Base-by-base conservation (phyloP, 2,329 filamentous ascomycete species). In the Hypoxylon sp. region DNA sequence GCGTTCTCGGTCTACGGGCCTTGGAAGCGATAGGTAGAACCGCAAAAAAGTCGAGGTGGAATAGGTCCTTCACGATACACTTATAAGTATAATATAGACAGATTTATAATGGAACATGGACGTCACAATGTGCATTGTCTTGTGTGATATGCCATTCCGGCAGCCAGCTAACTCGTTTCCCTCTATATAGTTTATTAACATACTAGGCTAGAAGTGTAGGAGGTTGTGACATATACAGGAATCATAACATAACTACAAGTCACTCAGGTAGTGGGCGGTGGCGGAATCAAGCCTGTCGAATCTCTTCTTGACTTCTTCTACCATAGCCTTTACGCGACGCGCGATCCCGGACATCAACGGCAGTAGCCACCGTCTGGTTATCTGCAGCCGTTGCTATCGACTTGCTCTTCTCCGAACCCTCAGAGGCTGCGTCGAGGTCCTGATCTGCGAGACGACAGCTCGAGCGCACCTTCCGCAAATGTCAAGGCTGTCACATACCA, bases 1-100 rank as follows among this genome's bases (percentile, higher is more conserved):
- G 78, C 8, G 79, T 83, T 11, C 55, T 76, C 1, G 59, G 65
- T n/a, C 53, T 71, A 11, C 56, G 63, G 52, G 46, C 43, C 30
- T 45, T 69, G 5, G 58, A 68, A 23, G 64, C 54, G 9, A 56
- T 69, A 19, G 61, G 65, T 23, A 53, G 61, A 23, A 29, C 21
- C 11, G n/a, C 12, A 3, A 47, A 34, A 2, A 67, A 61, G 34
- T 50, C 51, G 21, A 43, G 41, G 48, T 61, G 39, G 51, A 61
- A 21, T 43, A 54, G 50, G 12, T 41, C 39, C 3, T 16, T 56
- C 30, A 19, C 5, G 14, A 32, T 34, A 46, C 14, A 39, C n/a
- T 12, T 21, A 52, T 59, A 66, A 39, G 37, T 47, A 16, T 27
- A 39, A 55, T 30, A 37, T 29, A 57, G 14, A 45, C 11, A 51